phyloP scores from a whole-genome alignment of 2,329 filamentous ascomycete species.

The Hymenotorrendiella dingleyae region DNA sequence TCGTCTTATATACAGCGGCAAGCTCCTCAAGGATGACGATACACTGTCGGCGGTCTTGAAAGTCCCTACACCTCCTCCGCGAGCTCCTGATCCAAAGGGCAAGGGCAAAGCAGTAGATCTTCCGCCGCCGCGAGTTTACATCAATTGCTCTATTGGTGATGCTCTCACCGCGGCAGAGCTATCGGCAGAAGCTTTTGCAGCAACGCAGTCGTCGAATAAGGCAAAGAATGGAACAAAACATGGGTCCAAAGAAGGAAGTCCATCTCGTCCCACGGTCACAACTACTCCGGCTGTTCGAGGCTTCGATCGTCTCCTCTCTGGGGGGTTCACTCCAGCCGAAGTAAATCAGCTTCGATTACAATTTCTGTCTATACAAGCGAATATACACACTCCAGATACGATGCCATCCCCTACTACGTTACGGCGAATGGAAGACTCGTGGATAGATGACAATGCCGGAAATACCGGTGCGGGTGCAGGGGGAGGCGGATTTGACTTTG shows the following conservation, averaged over 20 bases:
- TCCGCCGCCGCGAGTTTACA: constrained; percentile 59
- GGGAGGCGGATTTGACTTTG: constrained; percentile 32
- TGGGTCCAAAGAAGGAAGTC: constrained; percentile 10
- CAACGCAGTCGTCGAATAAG: constrained; percentile 16
- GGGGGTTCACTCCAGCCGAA: constrained; percentile 78
- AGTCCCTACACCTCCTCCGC: constrained; percentile 47
- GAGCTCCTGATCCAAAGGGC: constrained; percentile 37
- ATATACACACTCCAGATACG: constrained; percentile 78
- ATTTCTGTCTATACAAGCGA: constrained; percentile 78
- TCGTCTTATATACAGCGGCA: constrained; percentile 85
- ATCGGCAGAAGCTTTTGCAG: constrained; percentile 50
- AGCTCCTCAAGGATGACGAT: constrained; percentile 70
- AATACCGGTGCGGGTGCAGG: constrained; percentile 31
- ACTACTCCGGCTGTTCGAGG: constrained; percentile 60
- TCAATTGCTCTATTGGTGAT: constrained; percentile 89
- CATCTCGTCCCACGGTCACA: constrained; percentile 10
- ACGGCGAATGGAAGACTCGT: constrained; percentile 76
- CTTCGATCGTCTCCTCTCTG: constrained; percentile 77
- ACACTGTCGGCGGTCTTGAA: constrained; percentile 65
- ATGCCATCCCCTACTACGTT: constrained; percentile 76
- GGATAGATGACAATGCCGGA: constrained; percentile 69
- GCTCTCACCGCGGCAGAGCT: constrained; percentile 65
- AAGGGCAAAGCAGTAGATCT: constrained; percentile 63
- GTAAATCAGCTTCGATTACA: constrained; percentile 80
- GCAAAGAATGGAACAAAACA: constrained; percentile 12